Percentiles rank a stretch among this genome's conserved stretches.
Evolutionary conservation across 2,329 filamentous ascomycete species (phyloP).

Genomic region (Dactylellina haptotyla): DNA sequence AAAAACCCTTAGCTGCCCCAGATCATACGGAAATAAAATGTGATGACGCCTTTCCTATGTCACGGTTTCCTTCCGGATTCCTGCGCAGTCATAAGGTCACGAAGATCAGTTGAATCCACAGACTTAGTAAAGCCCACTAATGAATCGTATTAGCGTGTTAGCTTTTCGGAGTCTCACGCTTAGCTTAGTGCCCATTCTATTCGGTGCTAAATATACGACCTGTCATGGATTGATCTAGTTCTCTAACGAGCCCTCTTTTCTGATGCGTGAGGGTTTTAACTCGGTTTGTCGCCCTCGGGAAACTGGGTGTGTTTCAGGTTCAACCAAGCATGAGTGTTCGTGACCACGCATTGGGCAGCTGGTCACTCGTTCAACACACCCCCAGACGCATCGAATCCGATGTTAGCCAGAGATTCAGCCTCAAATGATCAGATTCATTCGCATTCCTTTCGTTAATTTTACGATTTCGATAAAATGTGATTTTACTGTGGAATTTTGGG

Average conservation of each 20-base stretch:
- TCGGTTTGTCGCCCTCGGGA: conserved; percentile 38
- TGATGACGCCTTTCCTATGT: conserved; percentile 51
- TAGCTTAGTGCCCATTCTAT: conserved; percentile 5
- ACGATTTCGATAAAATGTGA: background rate
- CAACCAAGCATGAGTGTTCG: conserved; percentile 38
- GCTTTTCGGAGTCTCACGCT: background rate
- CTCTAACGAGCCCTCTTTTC: background rate
- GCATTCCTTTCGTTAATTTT: background rate
- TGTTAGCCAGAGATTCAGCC: conserved; percentile 37
- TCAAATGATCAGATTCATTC: conserved; percentile 42
- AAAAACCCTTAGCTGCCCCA: background rate
- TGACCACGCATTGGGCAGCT: conserved; percentile 53
- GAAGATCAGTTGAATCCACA: conserved; percentile 39
- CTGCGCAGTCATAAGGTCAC: conserved; percentile 42
- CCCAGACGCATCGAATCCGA: conserved; percentile 27
- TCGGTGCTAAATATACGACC: conserved; percentile 37
- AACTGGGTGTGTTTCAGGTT: conserved; percentile 54
- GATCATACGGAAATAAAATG: conserved; percentile 51
- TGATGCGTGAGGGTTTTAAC: conserved; percentile 36
- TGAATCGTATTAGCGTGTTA: conserved; percentile 10
- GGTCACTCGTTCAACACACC: conserved; percentile 19
- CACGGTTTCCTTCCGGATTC: conserved; percentile 44
- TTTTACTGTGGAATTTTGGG: background rate
- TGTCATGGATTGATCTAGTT: conserved; percentile 38
- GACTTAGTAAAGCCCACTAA: background rate